Evolutionary conservation across 177 flowering plant species (phyloP).

Genomic region (Vitis hybrid): DNA sequence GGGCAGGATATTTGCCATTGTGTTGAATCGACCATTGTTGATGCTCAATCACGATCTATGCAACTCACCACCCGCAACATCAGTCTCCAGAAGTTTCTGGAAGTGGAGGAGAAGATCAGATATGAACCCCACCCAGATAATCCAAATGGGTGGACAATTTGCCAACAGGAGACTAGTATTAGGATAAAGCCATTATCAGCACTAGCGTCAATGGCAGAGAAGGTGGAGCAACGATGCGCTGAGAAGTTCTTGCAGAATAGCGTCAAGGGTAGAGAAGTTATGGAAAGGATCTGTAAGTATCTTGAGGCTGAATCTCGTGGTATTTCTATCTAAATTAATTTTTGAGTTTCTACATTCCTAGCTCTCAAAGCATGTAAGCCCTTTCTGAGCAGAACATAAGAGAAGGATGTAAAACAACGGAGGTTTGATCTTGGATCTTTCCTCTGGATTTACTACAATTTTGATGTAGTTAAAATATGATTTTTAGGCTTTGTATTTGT

Average conservation of each 20-base stretch:
- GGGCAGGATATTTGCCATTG: constrained; percentile 94
- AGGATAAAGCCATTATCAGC: constrained; percentile 80
- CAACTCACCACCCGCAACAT: constrained; percentile 72
- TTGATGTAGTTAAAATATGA: background rate
- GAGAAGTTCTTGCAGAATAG: constrained; percentile 89
- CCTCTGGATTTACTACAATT: background rate
- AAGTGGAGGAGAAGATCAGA: constrained; percentile 81
- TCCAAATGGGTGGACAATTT: constrained; percentile 76
- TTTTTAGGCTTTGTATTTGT: background rate
- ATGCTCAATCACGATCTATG: constrained; percentile 67
- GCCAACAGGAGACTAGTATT: constrained; percentile 82
- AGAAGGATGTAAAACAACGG: background rate
- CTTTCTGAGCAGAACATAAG: background rate
- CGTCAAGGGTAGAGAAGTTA: constrained; percentile 91
- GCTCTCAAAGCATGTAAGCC: background rate
- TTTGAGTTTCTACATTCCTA: background rate
- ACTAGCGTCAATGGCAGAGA: constrained; percentile 93
- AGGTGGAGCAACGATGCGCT: constrained; percentile 87
- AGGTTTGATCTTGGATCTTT: background rate
- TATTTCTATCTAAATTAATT: constrained; percentile 32
- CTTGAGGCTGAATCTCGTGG: constrained; percentile 86
- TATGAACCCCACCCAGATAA: constrained; percentile 88
- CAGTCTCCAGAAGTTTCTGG: constrained; percentile 74
- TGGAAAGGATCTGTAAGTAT: constrained; percentile 98
- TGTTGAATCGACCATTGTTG: constrained; percentile 86